Conservation (phyloP, 192 early-diverging fungal species). For the Dissophora globulifera region DNA sequence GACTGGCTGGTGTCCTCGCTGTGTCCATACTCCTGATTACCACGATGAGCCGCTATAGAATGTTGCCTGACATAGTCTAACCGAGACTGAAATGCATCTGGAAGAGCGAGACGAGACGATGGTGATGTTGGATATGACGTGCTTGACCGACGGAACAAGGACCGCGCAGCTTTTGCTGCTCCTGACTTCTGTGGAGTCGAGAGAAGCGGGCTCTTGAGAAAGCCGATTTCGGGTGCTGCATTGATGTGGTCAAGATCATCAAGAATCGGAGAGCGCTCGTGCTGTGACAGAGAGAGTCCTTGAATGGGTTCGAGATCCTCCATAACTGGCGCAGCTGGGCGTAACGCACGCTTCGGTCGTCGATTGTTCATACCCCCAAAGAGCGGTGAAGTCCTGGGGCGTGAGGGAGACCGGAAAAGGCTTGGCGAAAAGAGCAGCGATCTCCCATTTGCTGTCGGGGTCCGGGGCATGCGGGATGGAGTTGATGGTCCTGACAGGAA, state of each 20-base stretch:
- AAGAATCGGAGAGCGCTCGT: neutral
- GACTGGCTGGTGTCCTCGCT: neutral
- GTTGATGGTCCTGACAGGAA: neutral
- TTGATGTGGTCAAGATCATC: neutral
- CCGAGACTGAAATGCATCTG: neutral
- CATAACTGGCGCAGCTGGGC: conserved; percentile 8
- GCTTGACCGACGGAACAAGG: conserved; percentile 26
- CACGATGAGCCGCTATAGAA: no score
- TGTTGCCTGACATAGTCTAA: neutral
- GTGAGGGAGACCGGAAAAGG: conserved; percentile 17
- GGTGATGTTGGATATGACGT: conserved; percentile 2
- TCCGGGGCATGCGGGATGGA: neutral
- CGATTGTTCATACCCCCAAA: conserved; percentile 44
- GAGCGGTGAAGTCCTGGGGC: conserved; percentile 23
- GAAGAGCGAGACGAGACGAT: neutral
- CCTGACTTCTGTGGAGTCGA: conserved; percentile 30
- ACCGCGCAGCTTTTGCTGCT: conserved; percentile 30
- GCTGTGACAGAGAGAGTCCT: no score
- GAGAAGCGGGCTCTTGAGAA: conserved; percentile 6
- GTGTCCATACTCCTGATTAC: neutral
- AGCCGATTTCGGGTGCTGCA: neutral
- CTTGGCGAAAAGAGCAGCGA: neutral
- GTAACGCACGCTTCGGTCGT: neutral
- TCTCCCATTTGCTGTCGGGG: conserved; percentile 17
- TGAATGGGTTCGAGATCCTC: conserved; percentile 19